A percentile compares a stretch with the other conserved stretches of the same genome.
Conservation (phyloP, 768 basidiomycete species). For the Cystofilobasidium capitatum region DNA sequence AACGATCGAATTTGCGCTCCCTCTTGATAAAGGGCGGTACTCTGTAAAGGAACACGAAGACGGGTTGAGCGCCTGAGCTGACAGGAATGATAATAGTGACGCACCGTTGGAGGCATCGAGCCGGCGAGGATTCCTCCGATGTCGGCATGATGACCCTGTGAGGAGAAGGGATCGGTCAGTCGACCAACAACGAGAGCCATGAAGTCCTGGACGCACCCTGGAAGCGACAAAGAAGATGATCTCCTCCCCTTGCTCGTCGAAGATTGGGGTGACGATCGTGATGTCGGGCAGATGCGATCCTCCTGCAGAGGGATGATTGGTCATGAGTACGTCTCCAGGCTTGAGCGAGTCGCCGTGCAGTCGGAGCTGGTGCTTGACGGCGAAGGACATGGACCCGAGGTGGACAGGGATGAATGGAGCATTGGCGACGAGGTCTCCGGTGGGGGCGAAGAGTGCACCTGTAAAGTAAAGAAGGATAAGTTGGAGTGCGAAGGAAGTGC, state of each 20-base stretch:
- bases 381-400: conserved; percentile 31
- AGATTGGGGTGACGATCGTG: conserved; percentile 30
- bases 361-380: conserved; percentile 31
- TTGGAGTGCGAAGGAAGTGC: too few species aligned
- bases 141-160: conserved; percentile 23
- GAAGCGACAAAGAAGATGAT: conserved; percentile 29
- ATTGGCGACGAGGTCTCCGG: conserved; percentile 24
- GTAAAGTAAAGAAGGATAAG: conserved; percentile 23
- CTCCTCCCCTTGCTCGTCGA: conserved; percentile 12
- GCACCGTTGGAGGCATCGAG: conserved; percentile 26
- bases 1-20: conserved; percentile 31
- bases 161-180: not conserved
- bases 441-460: conserved; percentile 32
- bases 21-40: conserved; percentile 30
- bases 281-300: conserved; percentile 28
- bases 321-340: conserved; percentile 31
- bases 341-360: conserved; percentile 20
- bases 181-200: too few species aligned
- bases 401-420: conserved; percentile 27
- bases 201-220: conserved; percentile 19
- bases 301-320: conserved; percentile 28
- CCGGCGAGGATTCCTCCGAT: conserved; percentile 28
- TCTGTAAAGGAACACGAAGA: not conserved
- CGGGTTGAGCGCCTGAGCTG: not conserved
- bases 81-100: not conserved